Percentiles rank a stretch among this genome's conserved stretches.
These are phyloP conservation scores for Hemisphaericaspora lyxosophila DNA, from an alignment of 1,139 yeast genomes.

Conservation along the genomic window DNA sequence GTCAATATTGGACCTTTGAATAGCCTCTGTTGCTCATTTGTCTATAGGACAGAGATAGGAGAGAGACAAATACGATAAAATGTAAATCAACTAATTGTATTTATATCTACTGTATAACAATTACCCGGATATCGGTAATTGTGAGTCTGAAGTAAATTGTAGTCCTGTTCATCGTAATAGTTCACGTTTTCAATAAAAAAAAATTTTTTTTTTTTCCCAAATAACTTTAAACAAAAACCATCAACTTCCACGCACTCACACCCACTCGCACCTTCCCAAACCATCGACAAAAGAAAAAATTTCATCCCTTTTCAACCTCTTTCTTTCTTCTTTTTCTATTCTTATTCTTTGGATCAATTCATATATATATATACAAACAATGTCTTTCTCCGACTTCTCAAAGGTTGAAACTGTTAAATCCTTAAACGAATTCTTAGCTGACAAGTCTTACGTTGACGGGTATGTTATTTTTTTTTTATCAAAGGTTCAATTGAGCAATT, in stretches of 20 bases:
- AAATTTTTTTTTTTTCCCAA: background rate
- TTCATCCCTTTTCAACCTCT: background rate
- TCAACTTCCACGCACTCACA: too few relatives aligned
- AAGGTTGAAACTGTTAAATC: constrained; percentile 79
- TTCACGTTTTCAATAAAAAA: background rate
- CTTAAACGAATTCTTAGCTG: constrained; percentile 85
- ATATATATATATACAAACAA: constrained; percentile 18
- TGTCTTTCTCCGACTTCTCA: constrained; percentile 81
- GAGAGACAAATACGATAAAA: too few relatives aligned
- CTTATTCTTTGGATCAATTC: constrained; percentile 4
- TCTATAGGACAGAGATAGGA: too few relatives aligned
- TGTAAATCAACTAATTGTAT: too few relatives aligned
- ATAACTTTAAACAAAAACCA: too few relatives aligned
- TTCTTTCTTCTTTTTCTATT: constrained; percentile 3
- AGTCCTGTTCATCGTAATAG: background rate
- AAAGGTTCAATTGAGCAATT: background rate
- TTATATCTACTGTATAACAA: too few relatives aligned
- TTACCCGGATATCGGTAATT: constrained; percentile 4
- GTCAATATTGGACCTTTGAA: constrained; percentile 35
- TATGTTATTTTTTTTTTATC: constrained; percentile 42
- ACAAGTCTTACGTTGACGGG: constrained; percentile 94
- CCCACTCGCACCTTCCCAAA: background rate
- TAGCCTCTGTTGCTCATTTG: too few relatives aligned
- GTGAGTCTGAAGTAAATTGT: background rate
- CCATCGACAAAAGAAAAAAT: background rate